Evolutionary conservation across 352 stramenopile genomes (phyloP), one percentile per base, ranked within the genome.

Genomic region (Phytophthora hybrid): DNA sequence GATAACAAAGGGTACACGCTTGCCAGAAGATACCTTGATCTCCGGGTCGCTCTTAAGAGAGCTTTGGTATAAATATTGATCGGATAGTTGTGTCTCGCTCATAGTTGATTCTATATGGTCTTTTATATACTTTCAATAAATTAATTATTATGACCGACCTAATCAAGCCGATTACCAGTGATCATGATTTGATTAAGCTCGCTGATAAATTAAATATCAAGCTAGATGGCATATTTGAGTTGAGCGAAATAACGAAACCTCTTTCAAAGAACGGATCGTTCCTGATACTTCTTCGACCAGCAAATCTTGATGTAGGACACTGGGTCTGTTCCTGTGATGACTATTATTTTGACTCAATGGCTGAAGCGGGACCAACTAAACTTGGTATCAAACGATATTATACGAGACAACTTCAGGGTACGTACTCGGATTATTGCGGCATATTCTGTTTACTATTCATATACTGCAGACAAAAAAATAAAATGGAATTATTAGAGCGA

Each of bases 331-430:
- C n/a, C n/a, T n/a, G n/a, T n/a, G n/a, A n/a, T n/a, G n/a, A n/a
- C n/a, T n/a, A n/a, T n/a, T n/a, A n/a, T n/a, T n/a, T n/a, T n/a
- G n/a, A n/a, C n/a, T n/a, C n/a, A n/a, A n/a, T n/a, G n/a, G n/a
- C n/a, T n/a, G 26, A 3, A 31, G 13, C n/a, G 1, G 16, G 3
- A 61, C 16, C 1, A 11, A n/a, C 1, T 59, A 60, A 31, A 5
- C 26, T n/a, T 32, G 57, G 46, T 31, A 65, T 63, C 4, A 14
- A 10, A 55, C 16, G 57, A n/a, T n/a, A n/a, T n/a, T n/a, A n/a
- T n/a, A n/a, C n/a, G n/a, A n/a, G n/a, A n/a, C n/a, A n/a, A n/a
- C n/a, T n/a, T n/a, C n/a, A n/a, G n/a, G n/a, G n/a, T n/a, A n/a
- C n/a, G n/a, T n/a, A n/a, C n/a, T n/a, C n/a, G n/a, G n/a, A n/a